Conservation (phyloP, 1,284 basidiomycete genomes). For the Irpex lacteus region DNA sequence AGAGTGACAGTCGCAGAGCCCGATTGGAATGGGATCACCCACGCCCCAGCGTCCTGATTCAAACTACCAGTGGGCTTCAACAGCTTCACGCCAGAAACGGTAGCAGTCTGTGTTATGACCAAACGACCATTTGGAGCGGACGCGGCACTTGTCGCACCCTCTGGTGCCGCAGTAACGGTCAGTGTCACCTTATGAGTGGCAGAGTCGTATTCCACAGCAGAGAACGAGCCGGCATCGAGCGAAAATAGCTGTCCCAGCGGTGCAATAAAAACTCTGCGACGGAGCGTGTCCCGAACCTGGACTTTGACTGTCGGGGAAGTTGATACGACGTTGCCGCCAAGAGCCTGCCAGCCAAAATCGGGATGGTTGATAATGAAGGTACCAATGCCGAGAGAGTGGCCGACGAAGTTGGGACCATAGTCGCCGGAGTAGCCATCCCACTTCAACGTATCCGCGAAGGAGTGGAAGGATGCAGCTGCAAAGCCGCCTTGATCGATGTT, state of each 20-base stretch:
- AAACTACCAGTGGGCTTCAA: slow-evolving; percentile 40
- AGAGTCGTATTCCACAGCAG: slow-evolving; percentile 41
- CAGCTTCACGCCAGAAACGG: slow-evolving; percentile 34
- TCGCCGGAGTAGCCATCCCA: slow-evolving; percentile 63
- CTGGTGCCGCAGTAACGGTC: slow-evolving; percentile 38
- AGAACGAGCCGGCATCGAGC: slow-evolving; percentile 57
- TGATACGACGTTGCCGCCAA: slow-evolving; percentile 47
- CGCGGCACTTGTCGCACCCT: slow-evolving; percentile 41
- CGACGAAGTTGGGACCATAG: slow-evolving; percentile 60
- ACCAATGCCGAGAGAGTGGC: slow-evolving; percentile 52
- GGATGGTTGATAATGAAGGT: slow-evolving; percentile 54
- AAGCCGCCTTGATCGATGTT: slow-evolving; percentile 59
- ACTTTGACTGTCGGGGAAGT: slow-evolving; percentile 42
- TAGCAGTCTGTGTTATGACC: slow-evolving; percentile 44
- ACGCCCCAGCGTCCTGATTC: slow-evolving; percentile 46
- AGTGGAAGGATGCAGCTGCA: slow-evolving; percentile 57
- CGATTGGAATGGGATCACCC: slow-evolving; percentile 39
- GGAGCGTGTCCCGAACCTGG: slow-evolving; percentile 44
- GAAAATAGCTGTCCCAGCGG: slow-evolving; percentile 45
- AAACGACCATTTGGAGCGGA: slow-evolving; percentile 45
- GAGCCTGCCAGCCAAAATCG: slow-evolving; percentile 62
- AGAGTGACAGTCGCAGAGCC: slow-evolving; percentile 27
- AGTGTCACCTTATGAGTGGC: slow-evolving; percentile 36
- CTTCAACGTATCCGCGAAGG: slow-evolving; percentile 52
- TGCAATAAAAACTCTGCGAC: slow-evolving; percentile 51